Percentiles rank a stretch among this genome's conserved stretches.
Evolutionary conservation across 352 stramenopile species (phyloP).

Genomic region (Peronospora farinosa): DNA sequence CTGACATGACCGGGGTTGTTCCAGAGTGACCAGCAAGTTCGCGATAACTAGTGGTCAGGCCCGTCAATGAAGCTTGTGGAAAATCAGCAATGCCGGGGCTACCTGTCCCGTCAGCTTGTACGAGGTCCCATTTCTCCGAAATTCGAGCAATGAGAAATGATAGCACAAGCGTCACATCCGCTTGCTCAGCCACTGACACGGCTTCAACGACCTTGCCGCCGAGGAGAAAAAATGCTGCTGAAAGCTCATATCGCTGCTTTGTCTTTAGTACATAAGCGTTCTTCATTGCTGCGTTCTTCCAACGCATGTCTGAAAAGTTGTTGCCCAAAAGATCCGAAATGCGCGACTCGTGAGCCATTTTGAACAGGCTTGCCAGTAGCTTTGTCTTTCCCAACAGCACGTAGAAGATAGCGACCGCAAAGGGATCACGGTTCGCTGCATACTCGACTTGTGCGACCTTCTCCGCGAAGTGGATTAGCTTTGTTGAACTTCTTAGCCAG

Average conservation of each 20-base stretch:
- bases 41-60: conserved; percentile 46
- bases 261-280: conserved; percentile 86
- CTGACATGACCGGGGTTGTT: not conserved
- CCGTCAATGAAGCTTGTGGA: conserved; percentile 47
- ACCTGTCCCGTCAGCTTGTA: conserved; percentile 15
- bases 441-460: conserved; percentile 76
- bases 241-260: conserved; percentile 77
- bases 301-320: conserved; percentile 75
- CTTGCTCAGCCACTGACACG: conserved; percentile 64
- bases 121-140: conserved; percentile 69
- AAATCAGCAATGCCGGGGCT: conserved; percentile 18
- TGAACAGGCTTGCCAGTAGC: conserved; percentile 79
- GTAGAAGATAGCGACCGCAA: conserved; percentile 81
- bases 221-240: conserved; percentile 78
- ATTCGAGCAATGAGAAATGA: conserved; percentile 77
- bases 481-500: conserved; percentile 58
- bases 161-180: conserved; percentile 63
- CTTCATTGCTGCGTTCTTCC: conserved; percentile 86
- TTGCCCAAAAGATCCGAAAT: conserved; percentile 77
- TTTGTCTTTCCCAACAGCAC: conserved; percentile 79
- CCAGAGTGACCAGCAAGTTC: conserved; percentile 6
- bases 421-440: conserved; percentile 66
- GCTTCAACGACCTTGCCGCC: conserved; percentile 73
- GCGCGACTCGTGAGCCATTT: conserved; percentile 70
- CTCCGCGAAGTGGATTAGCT: conserved; percentile 54